Conservation (phyloP, 345 rosid genomes). For the Eucalyptus brandiana region DNA sequence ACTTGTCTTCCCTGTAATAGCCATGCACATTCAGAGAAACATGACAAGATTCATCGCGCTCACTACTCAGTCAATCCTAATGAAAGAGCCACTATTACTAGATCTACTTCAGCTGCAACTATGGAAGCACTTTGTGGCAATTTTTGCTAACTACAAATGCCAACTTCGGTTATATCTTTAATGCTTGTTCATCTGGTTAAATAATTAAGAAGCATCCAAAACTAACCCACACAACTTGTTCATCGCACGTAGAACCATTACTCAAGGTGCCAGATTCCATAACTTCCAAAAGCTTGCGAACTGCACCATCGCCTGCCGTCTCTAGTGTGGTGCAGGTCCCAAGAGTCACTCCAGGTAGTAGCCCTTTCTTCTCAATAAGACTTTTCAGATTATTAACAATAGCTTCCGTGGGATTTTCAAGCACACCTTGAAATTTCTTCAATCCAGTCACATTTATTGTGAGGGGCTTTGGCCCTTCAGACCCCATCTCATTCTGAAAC, state of each 20-base stretch:
- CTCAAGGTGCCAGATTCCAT: slow-evolving; percentile 40
- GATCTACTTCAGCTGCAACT: background rate
- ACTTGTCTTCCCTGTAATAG: background rate
- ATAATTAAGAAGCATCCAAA: background rate
- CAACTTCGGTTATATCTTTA: background rate
- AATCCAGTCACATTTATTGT: slow-evolving; percentile 67
- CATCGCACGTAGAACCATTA: slow-evolving; percentile 1
- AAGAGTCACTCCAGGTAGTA: slow-evolving; percentile 51
- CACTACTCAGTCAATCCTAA: background rate
- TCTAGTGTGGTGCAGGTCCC: slow-evolving; percentile 74
- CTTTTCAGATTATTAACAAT: slow-evolving; percentile 44
- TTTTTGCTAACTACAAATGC: background rate
- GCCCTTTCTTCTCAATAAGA: slow-evolving; percentile 35
- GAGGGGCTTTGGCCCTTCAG: slow-evolving; percentile 56
- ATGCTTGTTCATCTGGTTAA: background rate
- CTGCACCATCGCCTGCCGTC: slow-evolving; percentile 67
- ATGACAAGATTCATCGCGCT: background rate
- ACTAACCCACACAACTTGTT: slow-evolving; percentile 64
- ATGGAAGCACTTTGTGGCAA: background rate
- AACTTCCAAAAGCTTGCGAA: slow-evolving; percentile 32
- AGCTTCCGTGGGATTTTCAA: slow-evolving; percentile 67
- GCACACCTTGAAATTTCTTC: slow-evolving; percentile 66
- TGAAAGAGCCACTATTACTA: background rate
- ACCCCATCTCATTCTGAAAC: slow-evolving; percentile 36
- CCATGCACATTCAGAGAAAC: background rate